Base-by-base conservation (phyloP, 352 stramenopile genomes). In the Achlya hypogyna region DNA sequence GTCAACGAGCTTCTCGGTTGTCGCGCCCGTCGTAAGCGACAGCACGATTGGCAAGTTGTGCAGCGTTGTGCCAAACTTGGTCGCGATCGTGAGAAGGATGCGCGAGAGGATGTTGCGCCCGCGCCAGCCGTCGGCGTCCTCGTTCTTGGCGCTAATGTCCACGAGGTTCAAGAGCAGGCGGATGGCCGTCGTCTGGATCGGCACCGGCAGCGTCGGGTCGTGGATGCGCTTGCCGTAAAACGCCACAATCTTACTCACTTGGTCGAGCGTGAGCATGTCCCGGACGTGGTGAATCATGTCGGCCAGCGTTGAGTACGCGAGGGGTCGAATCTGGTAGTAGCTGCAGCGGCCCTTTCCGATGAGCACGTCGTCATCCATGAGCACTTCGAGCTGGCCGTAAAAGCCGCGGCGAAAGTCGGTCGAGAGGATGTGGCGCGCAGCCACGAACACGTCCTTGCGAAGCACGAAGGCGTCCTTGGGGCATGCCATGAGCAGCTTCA, bases 221-320 rank as follows among this genome's bases (percentile, higher is more conserved):
- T 96, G 88, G 58, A 97, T 96, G n/a, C 93, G 83, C 66, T 95
- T 92, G 63, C 85, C 86, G 65, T 96, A 97, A 65, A 96, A 96
- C 65, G 94, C 85, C 38, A 99, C 90, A 22, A 98, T 97, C 38
- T 86, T 88, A 53, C 88, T 96, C 52, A 99, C 87, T 78, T 99
- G 97, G 1, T 74, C 43, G n/a, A 98, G 74, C 53, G 82, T 98
- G 42, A 99, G 81, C 74, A 91, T 88, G n/a, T 93, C 84, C 31
- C 94, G 86, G 42, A 98, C 93, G 63, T 99, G 90, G 64, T 98
- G 92, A n/a, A 99, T 90, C 74, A 99, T 96, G 77, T 99, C 96
- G 1, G 95, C 96, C 8, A 99, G 78, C 29, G 94, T 98, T 23
- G 93, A 98, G 74, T 98, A 99, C 35, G 91, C 96, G 28, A 99